Percentiles rank a stretch among this genome's conserved stretches.
These are phyloP conservation scores for Aspergillus melleus DNA, from an alignment of 2,329 filamentous ascomycete genomes.

Conservation along the genomic window DNA sequence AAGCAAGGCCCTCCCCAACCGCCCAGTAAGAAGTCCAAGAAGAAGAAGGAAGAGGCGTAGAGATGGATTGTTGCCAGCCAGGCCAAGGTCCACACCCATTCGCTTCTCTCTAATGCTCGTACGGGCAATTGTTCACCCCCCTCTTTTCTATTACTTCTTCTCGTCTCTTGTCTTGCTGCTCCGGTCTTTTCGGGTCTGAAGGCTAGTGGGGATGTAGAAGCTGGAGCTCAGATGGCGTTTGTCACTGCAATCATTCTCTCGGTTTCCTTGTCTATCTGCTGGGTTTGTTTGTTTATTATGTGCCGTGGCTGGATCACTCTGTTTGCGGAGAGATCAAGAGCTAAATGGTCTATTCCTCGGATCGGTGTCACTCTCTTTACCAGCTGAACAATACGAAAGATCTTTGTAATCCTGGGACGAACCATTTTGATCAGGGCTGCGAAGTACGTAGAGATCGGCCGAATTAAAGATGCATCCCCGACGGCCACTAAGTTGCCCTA, in stretches of 20 bases:
- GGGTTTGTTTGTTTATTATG: not conserved
- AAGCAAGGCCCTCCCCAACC: constrained; percentile 59
- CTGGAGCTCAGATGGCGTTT: constrained; percentile 26
- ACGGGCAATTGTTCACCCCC: too few relatives aligned
- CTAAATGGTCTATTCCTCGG: not conserved
- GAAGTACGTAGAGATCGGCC: too few relatives aligned
- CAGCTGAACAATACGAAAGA: not conserved
- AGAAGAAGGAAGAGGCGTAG: constrained; percentile 48
- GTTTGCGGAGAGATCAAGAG: not conserved
- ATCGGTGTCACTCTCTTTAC: not conserved
- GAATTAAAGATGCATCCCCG: not conserved
- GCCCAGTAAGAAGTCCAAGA: constrained; percentile 64
- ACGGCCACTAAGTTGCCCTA: not conserved
- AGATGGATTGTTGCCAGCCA: constrained; percentile 3
- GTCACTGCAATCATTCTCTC: constrained; percentile 12
- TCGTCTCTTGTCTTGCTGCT: constrained; percentile 18
- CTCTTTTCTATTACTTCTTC: not conserved
- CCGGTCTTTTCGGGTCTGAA: constrained; percentile 11
- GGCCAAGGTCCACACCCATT: not conserved
- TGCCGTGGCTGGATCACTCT: too few relatives aligned
- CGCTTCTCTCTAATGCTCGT: not conserved
- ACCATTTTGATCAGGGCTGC: too few relatives aligned
- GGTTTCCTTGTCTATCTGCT: not conserved
- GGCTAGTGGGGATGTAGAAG: constrained; percentile 24
- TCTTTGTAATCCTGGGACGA: constrained; percentile 1